Base-by-base conservation (phyloP, 176 grass and related monocot genomes). In the Carex myosuroides region DNA sequence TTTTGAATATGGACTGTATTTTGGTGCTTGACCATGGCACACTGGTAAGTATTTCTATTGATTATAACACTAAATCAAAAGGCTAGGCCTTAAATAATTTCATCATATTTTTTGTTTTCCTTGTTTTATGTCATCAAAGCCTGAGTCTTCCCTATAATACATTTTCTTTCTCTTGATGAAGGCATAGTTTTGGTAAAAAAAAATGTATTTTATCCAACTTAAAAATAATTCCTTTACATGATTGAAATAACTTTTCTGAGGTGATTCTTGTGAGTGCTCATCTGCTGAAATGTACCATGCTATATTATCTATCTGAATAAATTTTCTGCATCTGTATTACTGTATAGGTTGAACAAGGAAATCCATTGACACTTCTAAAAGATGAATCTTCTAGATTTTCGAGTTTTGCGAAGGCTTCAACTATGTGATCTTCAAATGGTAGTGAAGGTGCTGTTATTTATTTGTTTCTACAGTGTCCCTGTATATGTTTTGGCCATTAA, bases 331-430 rank as follows among this genome's bases (percentile, higher is more conserved):
- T 54, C n/a, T 73, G 37, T 39, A 39, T 39, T 39, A 39, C 55
- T 83, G 60, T 60, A 93, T 60, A 93, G 95, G 92, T 98, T 79
- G 95, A 98, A 89, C 89, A 98, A 90, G 95, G 91, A 70, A 90
- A 92, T 41, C 92, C 92, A 13, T 20, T 77, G 66, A 85, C 72
- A 61, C 91, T 98, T 86, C 26, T 92, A 48, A 83, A 86, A 17
- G 86, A 92, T 77, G 84, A 64, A 42, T 63, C 41, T 20, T 95
- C 92, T 32, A 90, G 86, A 89, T 98, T 98, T 52, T 92, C 91
- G 59, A 89, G 59, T 52, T 95, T 92, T 74, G 95, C 85, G 9
- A 88, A 88, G 70, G 95, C 91, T 87, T 95, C 89, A 60, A 61
- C 80, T 9, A 91, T 95, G 92, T 95, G 48, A 98, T 32, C 46